Percentiles rank a stretch among this genome's conserved stretches.
Evolutionary conservation across 1,284 basidiomycete species (phyloP).

Genomic region (Pseudozyma sp.): DNA sequence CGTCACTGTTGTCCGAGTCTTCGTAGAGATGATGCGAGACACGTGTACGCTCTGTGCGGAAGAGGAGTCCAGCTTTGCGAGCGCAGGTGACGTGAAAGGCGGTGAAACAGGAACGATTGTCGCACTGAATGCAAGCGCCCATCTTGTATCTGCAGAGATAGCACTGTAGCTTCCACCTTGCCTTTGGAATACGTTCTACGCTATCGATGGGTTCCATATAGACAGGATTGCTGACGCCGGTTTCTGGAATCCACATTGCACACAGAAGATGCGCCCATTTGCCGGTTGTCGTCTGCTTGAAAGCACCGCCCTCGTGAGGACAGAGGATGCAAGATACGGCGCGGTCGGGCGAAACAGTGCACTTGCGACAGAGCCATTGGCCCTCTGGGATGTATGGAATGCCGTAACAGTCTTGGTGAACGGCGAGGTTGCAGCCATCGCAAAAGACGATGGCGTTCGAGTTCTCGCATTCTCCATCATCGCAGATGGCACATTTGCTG

Average conservation of each 20-base stretch:
- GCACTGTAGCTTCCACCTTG: slow-evolving; percentile 90
- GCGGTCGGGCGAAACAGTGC: slow-evolving; percentile 95
- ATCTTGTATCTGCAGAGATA: slow-evolving; percentile 82
- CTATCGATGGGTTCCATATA: slow-evolving; percentile 99
- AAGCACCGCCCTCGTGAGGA: slow-evolving; percentile 95
- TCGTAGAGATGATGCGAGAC: slow-evolving; percentile 47
- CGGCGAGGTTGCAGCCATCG: slow-evolving; percentile 97
- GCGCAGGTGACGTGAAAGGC: slow-evolving; percentile 98
- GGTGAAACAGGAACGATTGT: slow-evolving; percentile 87
- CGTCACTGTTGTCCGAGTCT: slow-evolving; percentile 48
- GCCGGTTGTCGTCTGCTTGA: slow-evolving; percentile 93
- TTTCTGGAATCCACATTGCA: slow-evolving; percentile 98
- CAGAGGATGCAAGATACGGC: slow-evolving; percentile 94
- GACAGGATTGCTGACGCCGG: slow-evolving; percentile 89
- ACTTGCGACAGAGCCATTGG: slow-evolving; percentile 98
- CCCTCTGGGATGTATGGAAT: slow-evolving; percentile 99
- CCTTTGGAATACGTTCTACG: slow-evolving; percentile 87
- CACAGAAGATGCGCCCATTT: slow-evolving; percentile 97
- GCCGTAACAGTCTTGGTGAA: slow-evolving; percentile 99
- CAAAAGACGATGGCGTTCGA: slow-evolving; percentile 99
- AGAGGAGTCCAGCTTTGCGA: slow-evolving; percentile 70
- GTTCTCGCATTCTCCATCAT: slow-evolving; percentile 98
- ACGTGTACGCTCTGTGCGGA: slow-evolving; percentile 52
- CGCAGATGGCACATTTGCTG: slow-evolving; percentile 92
- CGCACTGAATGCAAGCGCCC: slow-evolving; percentile 97